Evolutionary conservation across 495 filamentous ascomycete species (phyloP).

Genomic region (Collariella sp.): DNA sequence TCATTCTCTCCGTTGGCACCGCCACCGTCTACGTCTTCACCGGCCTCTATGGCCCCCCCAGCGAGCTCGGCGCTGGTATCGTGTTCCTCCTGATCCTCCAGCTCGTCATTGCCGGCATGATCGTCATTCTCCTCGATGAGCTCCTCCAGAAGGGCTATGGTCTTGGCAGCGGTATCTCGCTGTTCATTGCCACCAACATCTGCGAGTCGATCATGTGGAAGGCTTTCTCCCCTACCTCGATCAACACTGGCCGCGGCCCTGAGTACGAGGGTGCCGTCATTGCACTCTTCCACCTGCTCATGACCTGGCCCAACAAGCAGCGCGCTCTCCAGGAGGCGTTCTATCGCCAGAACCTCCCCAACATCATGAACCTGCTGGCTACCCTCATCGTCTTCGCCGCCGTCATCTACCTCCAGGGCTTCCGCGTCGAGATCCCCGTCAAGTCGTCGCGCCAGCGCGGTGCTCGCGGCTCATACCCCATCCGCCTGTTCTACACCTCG

Average conservation of each 20-base stretch:
- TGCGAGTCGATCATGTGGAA: conserved; percentile 99
- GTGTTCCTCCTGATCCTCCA: conserved; percentile 96
- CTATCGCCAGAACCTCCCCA: conserved; percentile 98
- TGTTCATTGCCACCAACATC: conserved; percentile 99
- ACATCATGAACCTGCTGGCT: conserved; percentile 97
- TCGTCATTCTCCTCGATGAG: conserved; percentile 98
- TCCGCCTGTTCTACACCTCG: conserved; percentile 78
- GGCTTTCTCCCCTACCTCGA: conserved; percentile 97
- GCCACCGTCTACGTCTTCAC: conserved; percentile 95
- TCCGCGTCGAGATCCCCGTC: conserved; percentile 99
- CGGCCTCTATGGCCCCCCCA: conserved; percentile 93
- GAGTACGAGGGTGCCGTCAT: conserved; percentile 99
- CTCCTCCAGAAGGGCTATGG: conserved; percentile 99
- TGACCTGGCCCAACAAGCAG: conserved; percentile 99
- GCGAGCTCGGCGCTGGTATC: conserved; percentile 93
- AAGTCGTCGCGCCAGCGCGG: conserved; percentile 98
- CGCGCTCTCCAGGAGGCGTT: conserved; percentile 95
- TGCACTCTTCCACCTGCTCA: conserved; percentile 92
- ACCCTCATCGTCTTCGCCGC: conserved; percentile 90
- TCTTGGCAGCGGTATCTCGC: conserved; percentile 93
- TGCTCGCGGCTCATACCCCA: conserved; percentile 77
- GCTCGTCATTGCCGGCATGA: conserved; percentile 90
- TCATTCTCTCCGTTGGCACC: conserved; percentile 95
- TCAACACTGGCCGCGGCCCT: conserved; percentile 97
- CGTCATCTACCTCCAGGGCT: conserved; percentile 99